Evolutionary conservation across 2,329 filamentous ascomycete species (phyloP).

Genomic region (Ophiostoma triangulosporum): DNA sequence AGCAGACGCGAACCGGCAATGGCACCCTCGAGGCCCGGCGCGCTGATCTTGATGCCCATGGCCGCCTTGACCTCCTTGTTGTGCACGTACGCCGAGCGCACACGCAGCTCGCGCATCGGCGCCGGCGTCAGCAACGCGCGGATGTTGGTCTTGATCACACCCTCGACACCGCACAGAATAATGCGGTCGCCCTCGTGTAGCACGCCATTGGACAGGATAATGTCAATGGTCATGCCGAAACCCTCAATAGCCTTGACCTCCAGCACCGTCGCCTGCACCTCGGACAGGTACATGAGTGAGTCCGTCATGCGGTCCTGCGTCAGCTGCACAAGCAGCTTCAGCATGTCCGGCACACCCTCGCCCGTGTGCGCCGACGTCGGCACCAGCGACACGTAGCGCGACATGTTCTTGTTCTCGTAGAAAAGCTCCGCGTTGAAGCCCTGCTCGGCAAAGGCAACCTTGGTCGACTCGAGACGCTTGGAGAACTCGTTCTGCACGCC

Average conservation of each 20-base stretch:
- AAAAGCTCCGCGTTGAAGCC: conserved; percentile 96
- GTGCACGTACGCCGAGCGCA: conserved; percentile 94
- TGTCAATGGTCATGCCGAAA: conserved; percentile 96
- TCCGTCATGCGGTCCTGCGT: conserved; percentile 97
- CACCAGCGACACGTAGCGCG: conserved; percentile 84
- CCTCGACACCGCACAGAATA: conserved; percentile 91
- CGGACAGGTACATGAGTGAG: conserved; percentile 94
- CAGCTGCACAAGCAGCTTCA: conserved; percentile 83
- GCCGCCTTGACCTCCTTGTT: conserved; percentile 99
- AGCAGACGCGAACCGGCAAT: conserved; percentile 92
- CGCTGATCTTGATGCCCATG: conserved; percentile 96
- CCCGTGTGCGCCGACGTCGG: conserved; percentile 97
- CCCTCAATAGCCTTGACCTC: conserved; percentile 99
- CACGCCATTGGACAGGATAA: conserved; percentile 91
- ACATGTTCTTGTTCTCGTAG: conserved; percentile 97
- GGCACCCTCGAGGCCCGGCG: conserved; percentile 86
- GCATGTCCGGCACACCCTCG: conserved; percentile 96
- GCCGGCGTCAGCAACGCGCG: conserved; percentile 87
- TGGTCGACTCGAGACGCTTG: conserved; percentile 80
- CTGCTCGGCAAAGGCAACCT: conserved; percentile 87
- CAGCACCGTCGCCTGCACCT: conserved; percentile 93
- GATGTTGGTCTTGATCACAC: conserved; percentile 88
- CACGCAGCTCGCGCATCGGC: conserved; percentile 80
- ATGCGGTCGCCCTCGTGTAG: conserved; percentile 88
- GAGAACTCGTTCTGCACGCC: conserved; percentile 89